Conservation (phyloP, 1,139 yeast species). For the Petasospora fabianii region DNA sequence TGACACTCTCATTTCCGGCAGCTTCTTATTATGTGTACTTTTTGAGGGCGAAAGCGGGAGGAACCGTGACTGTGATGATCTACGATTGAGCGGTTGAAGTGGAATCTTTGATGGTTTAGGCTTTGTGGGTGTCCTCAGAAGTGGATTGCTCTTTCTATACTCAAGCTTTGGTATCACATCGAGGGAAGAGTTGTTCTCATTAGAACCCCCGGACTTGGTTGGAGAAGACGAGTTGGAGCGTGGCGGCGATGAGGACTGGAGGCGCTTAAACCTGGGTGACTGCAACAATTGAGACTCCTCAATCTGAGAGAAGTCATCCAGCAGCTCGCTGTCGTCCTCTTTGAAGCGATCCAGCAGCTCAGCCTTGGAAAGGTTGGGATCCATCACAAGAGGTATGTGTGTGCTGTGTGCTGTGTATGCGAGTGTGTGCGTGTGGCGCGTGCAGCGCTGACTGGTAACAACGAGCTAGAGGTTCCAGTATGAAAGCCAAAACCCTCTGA, state of each 20-base stretch:
- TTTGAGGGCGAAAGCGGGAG: conserved; percentile 19
- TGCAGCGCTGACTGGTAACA: too few species aligned
- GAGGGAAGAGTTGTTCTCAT: conserved; percentile 13
- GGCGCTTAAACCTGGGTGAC: conserved; percentile 26
- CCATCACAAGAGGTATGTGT: conserved; percentile 1
- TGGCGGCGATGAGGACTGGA: conserved; percentile 25
- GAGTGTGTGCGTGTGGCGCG: too few species aligned
- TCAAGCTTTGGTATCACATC: conserved; percentile 24
- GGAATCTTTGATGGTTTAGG: conserved; percentile 9
- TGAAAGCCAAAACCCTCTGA: too few species aligned
- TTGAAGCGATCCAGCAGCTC: conserved; percentile 23
- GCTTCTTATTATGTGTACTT: conserved; percentile 2
- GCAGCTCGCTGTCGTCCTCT: conserved; percentile 23
- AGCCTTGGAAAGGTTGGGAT: conserved; percentile 16
- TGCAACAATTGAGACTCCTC: conserved; percentile 26
- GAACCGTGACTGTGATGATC: conserved; percentile 7
- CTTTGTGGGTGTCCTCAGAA: conserved; percentile 24
- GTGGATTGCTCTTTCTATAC: conserved; percentile 11
- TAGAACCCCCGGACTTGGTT: conserved; percentile 12
- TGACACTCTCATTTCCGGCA: conserved; percentile 31
- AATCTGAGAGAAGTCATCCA: conserved; percentile 22
- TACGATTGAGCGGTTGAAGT: conserved; percentile 10
- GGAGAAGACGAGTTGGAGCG: conserved; percentile 24
- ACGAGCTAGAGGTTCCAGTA: too few species aligned
- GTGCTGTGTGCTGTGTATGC: background rate